Evolutionary conservation across 2,329 filamentous ascomycete species (phyloP), one percentile per base, ranked within the genome.

Genomic region (Ascochyta lentis): DNA sequence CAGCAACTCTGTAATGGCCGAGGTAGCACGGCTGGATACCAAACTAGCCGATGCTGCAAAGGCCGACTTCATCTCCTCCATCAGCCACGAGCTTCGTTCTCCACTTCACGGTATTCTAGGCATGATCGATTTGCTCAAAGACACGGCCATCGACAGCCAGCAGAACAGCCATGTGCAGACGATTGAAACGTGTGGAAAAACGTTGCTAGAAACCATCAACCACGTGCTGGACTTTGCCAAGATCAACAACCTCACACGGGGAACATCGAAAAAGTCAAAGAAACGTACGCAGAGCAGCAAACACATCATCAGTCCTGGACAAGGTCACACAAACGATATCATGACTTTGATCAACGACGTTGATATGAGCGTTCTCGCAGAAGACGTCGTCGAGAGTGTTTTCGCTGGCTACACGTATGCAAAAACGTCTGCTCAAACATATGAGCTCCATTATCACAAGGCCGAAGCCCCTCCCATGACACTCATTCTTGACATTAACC

Each of bases 51-150:
- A 76, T 44, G 64, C 67, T 43, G 83, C 83, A 38, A 86, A 86
- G 65, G 80, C 81, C 1, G 84, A 86, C 53, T 82, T 86, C 33
- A 79, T 88, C 7, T 82, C 83, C 0, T 86, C 82, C 1, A 80
- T 88, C 6, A 85, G 82, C 3, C 86, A 88, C 63, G 86, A 88
- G 65, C 71, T 88, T 13, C 78, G 86, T 4, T 85, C 82, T 2
- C 86, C 86, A 0, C 73, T 88, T 0, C 85, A 88, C 51, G 86
- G 85, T 2, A 81, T 88, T 29, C 71, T 88, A 0, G 80, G 83
- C 0, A 72, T 72, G 62, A 70, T 66, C 7, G 73, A 75, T 53
- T 49, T 76, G 7, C 57, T 76, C 3, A 70, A 71, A 43, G 70
- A 72, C 24, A 71, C 71, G 2, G n/a, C 50, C 7, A 65, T 72